These are phyloP conservation scores for Rhynchosporium agropyri DNA, from an alignment of 2,329 filamentous ascomycete species.

Conservation along the genomic window DNA sequence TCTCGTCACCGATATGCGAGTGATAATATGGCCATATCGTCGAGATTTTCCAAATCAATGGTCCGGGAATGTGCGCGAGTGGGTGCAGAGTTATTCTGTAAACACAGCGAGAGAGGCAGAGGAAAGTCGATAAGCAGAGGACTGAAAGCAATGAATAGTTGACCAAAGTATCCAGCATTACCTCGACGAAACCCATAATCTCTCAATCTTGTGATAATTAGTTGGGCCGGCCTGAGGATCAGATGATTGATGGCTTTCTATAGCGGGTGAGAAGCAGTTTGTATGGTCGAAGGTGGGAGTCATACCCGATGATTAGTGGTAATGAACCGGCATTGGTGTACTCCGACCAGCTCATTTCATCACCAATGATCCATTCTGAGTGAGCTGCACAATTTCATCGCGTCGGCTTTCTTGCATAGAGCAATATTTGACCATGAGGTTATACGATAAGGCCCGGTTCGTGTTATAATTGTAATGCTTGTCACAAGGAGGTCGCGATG, in stretches of 20 bases:
- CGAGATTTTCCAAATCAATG: slow-evolving; percentile 42
- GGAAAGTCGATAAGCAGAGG: slow-evolving; percentile 16
- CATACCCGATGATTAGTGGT: background rate
- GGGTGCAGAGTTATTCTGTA: slow-evolving; percentile 46
- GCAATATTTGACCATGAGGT: background rate
- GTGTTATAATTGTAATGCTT: slow-evolving; percentile 9
- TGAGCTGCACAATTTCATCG: background rate
- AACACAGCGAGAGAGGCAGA: slow-evolving; percentile 32
- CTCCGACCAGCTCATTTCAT: slow-evolving; percentile 2
- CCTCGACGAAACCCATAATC: slow-evolving; percentile 27
- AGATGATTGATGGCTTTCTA: background rate
- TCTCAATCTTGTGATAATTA: background rate
- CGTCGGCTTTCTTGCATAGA: background rate
- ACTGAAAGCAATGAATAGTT: slow-evolving; percentile 22
- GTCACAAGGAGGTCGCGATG: background rate
- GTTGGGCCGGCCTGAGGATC: background rate
- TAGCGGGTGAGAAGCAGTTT: background rate
- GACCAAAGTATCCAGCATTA: slow-evolving; percentile 5
- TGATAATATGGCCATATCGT: slow-evolving; percentile 44
- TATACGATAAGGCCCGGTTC: slow-evolving; percentile 3
- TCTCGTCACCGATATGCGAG: slow-evolving; percentile 44
- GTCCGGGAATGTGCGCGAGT: slow-evolving; percentile 46
- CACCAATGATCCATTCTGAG: background rate
- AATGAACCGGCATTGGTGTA: background rate
- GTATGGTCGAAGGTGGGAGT: slow-evolving; percentile 14